Conservation (phyloP, 2,329 filamentous ascomycete genomes). For the Pestalotiopsis sp. region DNA sequence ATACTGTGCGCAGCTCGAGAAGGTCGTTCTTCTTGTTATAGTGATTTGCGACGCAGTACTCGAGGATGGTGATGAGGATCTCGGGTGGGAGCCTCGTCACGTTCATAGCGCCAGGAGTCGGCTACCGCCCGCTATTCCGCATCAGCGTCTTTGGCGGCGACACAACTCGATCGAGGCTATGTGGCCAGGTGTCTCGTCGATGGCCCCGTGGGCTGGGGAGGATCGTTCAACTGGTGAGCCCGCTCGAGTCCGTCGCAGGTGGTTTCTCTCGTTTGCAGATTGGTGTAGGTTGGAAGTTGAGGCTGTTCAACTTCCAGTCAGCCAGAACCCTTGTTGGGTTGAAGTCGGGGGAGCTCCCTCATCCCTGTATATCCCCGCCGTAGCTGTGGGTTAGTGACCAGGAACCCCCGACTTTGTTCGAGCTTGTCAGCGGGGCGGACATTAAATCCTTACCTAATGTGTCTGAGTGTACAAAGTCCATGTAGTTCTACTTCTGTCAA, state of each 20-base stretch:
- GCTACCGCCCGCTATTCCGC: neutral
- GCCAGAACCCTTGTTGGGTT: neutral
- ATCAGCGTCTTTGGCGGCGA: neutral
- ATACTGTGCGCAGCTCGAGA: conserved; percentile 49
- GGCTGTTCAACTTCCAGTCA: neutral
- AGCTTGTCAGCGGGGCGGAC: too few relatives aligned
- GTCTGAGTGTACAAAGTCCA: too few relatives aligned
- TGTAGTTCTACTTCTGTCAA: too few relatives aligned
- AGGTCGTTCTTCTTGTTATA: conserved; percentile 45
- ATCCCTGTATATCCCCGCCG: neutral
- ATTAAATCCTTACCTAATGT: too few relatives aligned
- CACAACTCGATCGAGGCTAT: neutral
- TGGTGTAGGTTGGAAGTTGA: neutral
- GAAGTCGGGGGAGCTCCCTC: neutral
- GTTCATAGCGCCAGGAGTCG: neutral
- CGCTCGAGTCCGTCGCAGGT: neutral
- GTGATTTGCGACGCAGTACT: conserved; percentile 38
- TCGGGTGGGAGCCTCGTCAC: conserved; percentile 43
- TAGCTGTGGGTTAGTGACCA: neutral
- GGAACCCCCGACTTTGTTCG: neutral
- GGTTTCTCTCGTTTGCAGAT: neutral
- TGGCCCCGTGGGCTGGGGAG: too few relatives aligned
- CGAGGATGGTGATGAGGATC: conserved; percentile 48
- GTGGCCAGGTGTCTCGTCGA: neutral
- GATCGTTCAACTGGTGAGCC: neutral